Conservation (phyloP, 805 yeast species). For the Saccharomycopsis capsularis region DNA sequence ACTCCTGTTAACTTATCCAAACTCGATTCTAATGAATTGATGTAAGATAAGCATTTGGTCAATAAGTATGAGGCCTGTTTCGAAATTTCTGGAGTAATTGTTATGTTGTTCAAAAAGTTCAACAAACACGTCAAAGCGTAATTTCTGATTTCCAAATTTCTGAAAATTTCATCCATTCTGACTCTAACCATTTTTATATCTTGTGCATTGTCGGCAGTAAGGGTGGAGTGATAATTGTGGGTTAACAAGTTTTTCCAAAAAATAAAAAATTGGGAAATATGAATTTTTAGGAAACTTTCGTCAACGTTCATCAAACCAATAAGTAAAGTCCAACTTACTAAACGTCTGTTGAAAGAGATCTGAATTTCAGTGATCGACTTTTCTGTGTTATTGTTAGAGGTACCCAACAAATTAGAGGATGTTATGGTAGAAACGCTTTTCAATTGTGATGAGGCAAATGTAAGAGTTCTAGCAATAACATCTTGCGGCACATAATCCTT, state of each 20-base stretch:
- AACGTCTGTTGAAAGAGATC: constrained; percentile 30
- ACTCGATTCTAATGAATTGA: constrained; percentile 31
- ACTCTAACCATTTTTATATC: constrained; percentile 24
- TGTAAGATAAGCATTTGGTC: constrained; percentile 32
- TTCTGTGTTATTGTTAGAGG: constrained; percentile 6
- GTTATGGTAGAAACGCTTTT: constrained; percentile 32
- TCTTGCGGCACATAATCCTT: constrained; percentile 40
- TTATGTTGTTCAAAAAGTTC: constrained; percentile 39
- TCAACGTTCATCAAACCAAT: constrained; percentile 61
- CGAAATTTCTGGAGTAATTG: constrained; percentile 37
- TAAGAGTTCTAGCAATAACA: constrained; percentile 38
- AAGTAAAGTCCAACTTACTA: constrained; percentile 55
- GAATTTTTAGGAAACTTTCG: constrained; percentile 44
- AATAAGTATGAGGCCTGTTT: constrained; percentile 43
- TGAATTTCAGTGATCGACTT: constrained; percentile 24
- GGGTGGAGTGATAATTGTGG: constrained; percentile 38
- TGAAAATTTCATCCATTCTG: constrained; percentile 29
- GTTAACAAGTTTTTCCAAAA: constrained; percentile 59
- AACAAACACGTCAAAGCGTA: constrained; percentile 53
- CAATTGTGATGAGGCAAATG: constrained; percentile 38
- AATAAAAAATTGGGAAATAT: constrained; percentile 49
- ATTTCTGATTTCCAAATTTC: constrained; percentile 45
- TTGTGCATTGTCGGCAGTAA: constrained; percentile 30
- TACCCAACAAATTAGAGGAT: constrained; percentile 19
- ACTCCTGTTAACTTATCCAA: constrained; percentile 23